Conservation (phyloP, 148 eudicot genomes). For the Rhododendron simsii region DNA sequence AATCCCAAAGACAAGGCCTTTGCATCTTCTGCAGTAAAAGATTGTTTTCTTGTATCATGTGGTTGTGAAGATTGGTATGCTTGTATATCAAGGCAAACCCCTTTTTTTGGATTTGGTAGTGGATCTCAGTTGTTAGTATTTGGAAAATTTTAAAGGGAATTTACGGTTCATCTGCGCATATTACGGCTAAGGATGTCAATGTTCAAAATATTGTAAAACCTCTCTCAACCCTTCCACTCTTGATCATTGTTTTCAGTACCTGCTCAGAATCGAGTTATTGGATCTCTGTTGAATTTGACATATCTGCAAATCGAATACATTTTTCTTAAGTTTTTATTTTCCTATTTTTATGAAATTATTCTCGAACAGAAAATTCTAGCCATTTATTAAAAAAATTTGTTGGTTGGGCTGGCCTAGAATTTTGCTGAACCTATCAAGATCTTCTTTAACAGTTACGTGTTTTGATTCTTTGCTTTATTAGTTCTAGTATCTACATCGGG, state of each 20-base stretch:
- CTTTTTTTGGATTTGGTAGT: not conserved
- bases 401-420: not conserved
- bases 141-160: not conserved
- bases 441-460: not conserved
- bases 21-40: slow-evolving; percentile 15
- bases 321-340: not conserved
- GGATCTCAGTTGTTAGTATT: not conserved
- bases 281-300: not conserved
- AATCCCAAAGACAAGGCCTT: slow-evolving; percentile 2
- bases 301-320: not conserved
- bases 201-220: not conserved
- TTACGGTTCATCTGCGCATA: not conserved
- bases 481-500: not conserved
- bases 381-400: not conserved
- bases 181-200: not conserved
- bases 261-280: not conserved
- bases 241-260: not conserved
- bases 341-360: not conserved
- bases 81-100: not conserved
- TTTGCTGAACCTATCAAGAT: not conserved
- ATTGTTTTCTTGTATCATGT: not conserved
- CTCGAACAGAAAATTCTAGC: not conserved
- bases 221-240: not conserved
- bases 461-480: not conserved
- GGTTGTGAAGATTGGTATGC: not conserved